Percentiles rank a stretch among this genome's conserved stretches.
Evolutionary conservation across 352 stramenopile genomes (phyloP).

Genomic region (Pythium aquatile): DNA sequence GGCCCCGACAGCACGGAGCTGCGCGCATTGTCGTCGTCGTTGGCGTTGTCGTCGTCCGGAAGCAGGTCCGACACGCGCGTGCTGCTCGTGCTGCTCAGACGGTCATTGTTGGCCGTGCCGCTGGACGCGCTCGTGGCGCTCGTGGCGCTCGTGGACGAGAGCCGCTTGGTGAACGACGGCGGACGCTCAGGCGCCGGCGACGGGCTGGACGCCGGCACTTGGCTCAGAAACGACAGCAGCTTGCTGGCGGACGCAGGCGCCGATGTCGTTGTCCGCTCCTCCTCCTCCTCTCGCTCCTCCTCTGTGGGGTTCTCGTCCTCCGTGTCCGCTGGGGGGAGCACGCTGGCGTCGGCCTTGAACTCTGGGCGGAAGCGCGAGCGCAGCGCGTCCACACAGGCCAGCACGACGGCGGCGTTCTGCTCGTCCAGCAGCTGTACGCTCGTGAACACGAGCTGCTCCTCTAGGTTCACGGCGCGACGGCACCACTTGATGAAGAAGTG

Average conservation of each 20-base stretch:
- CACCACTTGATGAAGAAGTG: slow-evolving; percentile 88
- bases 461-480: slow-evolving; percentile 44
- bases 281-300: not conserved
- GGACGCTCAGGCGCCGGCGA: slow-evolving; percentile 21
- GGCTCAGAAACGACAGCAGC: slow-evolving; percentile 65
- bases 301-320: slow-evolving; percentile 2
- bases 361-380: slow-evolving; percentile 54
- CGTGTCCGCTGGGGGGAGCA: slow-evolving; percentile 5
- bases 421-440: slow-evolving; percentile 82
- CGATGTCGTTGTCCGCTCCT: not conserved
- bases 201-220: slow-evolving; percentile 43
- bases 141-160: slow-evolving; percentile 8
- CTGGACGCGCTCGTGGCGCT: slow-evolving; percentile 5
- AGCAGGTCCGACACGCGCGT: slow-evolving; percentile 19
- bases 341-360: slow-evolving; percentile 21
- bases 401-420: slow-evolving; percentile 61
- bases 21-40: not conserved
- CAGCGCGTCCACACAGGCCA: slow-evolving; percentile 58
- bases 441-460: slow-evolving; percentile 76
- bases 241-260: slow-evolving; percentile 24
- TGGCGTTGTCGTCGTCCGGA: slow-evolving; percentile 14
- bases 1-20: slow-evolving; percentile 15
- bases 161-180: slow-evolving; percentile 10
- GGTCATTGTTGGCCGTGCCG: not conserved
- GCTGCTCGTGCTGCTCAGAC: slow-evolving; percentile 10